A percentile compares a stretch with the other conserved stretches of the same genome.
These are phyloP conservation scores for Verticillium nonalfalfae DNA, from an alignment of 2,329 filamentous ascomycete species.

Conservation along the genomic window DNA sequence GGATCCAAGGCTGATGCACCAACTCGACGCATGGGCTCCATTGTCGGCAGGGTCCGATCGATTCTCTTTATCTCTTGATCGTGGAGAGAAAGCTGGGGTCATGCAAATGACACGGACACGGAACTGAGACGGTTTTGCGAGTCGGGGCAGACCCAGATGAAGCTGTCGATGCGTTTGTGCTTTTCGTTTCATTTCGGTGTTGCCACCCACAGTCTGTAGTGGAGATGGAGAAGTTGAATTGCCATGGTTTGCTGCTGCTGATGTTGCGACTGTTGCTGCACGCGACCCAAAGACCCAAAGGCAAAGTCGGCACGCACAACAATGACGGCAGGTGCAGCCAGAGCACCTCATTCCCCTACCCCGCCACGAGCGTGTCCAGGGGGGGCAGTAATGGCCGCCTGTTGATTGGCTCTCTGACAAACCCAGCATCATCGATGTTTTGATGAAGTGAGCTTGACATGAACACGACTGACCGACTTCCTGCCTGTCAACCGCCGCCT, in stretches of 20 bases:
- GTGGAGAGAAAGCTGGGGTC: neutral
- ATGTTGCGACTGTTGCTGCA: too few species aligned
- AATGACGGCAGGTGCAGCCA: neutral
- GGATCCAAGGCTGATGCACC: neutral
- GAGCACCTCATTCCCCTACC: neutral
- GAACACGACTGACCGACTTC: neutral
- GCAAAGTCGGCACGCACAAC: too few species aligned
- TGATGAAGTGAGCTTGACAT: neutral
- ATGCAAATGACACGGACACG: neutral
- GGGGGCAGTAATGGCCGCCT: neutral
- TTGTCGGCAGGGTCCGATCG: neutral
- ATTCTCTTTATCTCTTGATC: neutral
- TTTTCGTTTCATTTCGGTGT: too few species aligned
- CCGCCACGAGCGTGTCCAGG: neutral
- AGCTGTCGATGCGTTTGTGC: too few species aligned
- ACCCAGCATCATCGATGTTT: neutral
- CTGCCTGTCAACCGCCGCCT: neutral
- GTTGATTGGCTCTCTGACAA: neutral
- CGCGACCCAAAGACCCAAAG: too few species aligned
- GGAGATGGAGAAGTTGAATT: too few species aligned
- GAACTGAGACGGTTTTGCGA: too few species aligned
- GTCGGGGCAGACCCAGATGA: too few species aligned
- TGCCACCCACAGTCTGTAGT: too few species aligned
- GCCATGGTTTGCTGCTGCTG: too few species aligned
- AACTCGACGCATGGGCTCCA: neutral